phyloP scores from a whole-genome alignment of 139 green algal genomes.

The Picochlorum sp. region DNA sequence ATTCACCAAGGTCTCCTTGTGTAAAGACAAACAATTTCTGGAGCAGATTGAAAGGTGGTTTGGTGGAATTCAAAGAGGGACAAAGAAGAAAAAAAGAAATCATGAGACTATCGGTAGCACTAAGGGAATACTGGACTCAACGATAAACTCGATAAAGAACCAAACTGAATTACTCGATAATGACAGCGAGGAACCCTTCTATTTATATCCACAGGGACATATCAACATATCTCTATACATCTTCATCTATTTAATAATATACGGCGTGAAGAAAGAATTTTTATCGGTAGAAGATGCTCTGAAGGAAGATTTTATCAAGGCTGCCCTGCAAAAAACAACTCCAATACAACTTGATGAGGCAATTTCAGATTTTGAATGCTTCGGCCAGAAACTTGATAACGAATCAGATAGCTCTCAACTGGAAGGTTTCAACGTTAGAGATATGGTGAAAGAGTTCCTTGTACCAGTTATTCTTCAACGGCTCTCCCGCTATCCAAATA shows the following conservation, averaged over 20 bases:
- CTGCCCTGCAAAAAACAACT: too few species aligned
- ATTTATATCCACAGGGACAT: conserved; percentile 27
- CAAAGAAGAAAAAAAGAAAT: not conserved
- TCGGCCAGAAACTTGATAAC: too few species aligned
- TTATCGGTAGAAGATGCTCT: not conserved
- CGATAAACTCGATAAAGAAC: too few species aligned
- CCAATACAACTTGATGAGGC: too few species aligned
- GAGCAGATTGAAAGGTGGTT: not conserved
- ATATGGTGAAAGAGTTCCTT: too few species aligned
- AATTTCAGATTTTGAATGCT: too few species aligned
- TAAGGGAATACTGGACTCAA: conserved; percentile 2
- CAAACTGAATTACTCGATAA: conserved; percentile 17
- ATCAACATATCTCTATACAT: conserved; percentile 7
- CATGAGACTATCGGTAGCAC: not conserved
- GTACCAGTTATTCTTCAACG: too few species aligned
- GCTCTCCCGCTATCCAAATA: too few species aligned
- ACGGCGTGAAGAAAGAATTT: not conserved
- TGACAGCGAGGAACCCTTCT: conserved; percentile 29
- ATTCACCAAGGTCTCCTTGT: conserved; percentile 15
- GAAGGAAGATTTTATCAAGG: not conserved
- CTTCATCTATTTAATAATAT: not conserved
- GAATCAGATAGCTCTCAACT: too few species aligned
- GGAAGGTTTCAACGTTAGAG: too few species aligned
- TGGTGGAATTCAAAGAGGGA: not conserved
- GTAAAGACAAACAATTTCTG: not conserved